Evolutionary conservation across 2,329 filamentous ascomycete genomes (phyloP).

Genomic region (Aspergillus oerlinghausenensis): DNA sequence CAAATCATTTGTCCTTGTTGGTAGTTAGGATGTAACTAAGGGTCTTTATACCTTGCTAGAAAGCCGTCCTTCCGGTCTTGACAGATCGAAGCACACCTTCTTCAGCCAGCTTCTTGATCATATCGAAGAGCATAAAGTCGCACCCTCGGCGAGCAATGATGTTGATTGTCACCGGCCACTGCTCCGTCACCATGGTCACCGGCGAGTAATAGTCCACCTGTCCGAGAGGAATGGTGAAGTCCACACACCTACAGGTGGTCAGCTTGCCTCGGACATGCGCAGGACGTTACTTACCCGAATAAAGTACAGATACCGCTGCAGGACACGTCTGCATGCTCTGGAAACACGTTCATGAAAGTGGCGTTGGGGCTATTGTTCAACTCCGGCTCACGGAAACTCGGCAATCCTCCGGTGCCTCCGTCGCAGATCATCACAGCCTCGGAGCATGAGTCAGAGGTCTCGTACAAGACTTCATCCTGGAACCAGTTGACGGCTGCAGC

Average conservation of each 20-base stretch:
- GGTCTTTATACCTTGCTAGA: background rate
- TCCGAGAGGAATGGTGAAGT: slow-evolving; percentile 9
- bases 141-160: slow-evolving; percentile 11
- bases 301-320: slow-evolving; percentile 8
- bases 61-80: slow-evolving; percentile 7
- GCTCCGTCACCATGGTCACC: slow-evolving; percentile 1
- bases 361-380: slow-evolving; percentile 11
- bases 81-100: slow-evolving; percentile 5
- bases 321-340: background rate
- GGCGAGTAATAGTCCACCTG: slow-evolving; percentile 7
- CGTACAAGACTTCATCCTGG: slow-evolving; percentile 19
- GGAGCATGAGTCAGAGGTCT: slow-evolving; percentile 20
- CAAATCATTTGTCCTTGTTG: no score
- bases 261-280: background rate
- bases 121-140: slow-evolving; percentile 11
- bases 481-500: slow-evolving; percentile 18
- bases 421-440: slow-evolving; percentile 25
- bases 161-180: slow-evolving; percentile 8
- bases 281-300: slow-evolving; percentile 6
- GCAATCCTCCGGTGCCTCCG: slow-evolving; percentile 18
- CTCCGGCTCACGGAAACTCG: slow-evolving; percentile 9
- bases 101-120: slow-evolving; percentile 8
- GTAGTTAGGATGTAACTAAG: no score
- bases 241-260: slow-evolving; percentile 2
- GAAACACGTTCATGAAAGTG: slow-evolving; percentile 3